These are phyloP conservation scores for Strobilomyces echinocephalus DNA, from an alignment of 768 basidiomycete genomes.

Conservation along the genomic window DNA sequence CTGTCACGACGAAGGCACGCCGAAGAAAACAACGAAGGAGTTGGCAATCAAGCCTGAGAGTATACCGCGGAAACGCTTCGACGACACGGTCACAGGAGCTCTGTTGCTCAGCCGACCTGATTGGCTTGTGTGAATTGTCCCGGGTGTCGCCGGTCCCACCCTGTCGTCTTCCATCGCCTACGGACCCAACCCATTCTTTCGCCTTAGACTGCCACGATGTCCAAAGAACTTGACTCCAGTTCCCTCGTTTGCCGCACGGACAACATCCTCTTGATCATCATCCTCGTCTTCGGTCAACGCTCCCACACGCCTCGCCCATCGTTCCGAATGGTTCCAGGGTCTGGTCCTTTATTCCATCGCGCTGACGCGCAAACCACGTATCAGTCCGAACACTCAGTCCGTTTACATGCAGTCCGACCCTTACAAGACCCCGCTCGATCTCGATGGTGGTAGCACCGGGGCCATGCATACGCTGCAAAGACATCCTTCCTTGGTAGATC, in stretches of 20 bases:
- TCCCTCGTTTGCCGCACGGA: conserved; percentile 36
- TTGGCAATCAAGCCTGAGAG: too few relatives aligned
- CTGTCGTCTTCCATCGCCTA: too few relatives aligned
- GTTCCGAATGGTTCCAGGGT: conserved; percentile 50
- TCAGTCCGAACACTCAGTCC: conserved; percentile 15
- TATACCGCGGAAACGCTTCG: too few relatives aligned
- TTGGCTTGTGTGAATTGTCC: too few relatives aligned
- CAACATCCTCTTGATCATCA: conserved; percentile 41
- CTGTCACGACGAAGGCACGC: too few relatives aligned
- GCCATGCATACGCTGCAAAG: conserved; percentile 3
- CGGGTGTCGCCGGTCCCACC: too few relatives aligned
- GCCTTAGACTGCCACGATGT: neutral
- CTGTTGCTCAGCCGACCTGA: too few relatives aligned
- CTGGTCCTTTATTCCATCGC: conserved; percentile 36
- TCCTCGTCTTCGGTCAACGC: conserved; percentile 39
- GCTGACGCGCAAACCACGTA: conserved; percentile 1
- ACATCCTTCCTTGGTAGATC: conserved; percentile 36
- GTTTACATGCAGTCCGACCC: conserved; percentile 13
- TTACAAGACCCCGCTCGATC: conserved; percentile 10
- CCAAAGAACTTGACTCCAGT: neutral
- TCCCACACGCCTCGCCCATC: conserved; percentile 48
- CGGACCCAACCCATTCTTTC: neutral
- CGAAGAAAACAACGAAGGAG: too few relatives aligned
- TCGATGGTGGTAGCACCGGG: conserved; percentile 14
- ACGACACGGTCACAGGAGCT: too few relatives aligned